Conservation (phyloP, 108 stramenopile species). For the Chaetoceros muelleri region DNA sequence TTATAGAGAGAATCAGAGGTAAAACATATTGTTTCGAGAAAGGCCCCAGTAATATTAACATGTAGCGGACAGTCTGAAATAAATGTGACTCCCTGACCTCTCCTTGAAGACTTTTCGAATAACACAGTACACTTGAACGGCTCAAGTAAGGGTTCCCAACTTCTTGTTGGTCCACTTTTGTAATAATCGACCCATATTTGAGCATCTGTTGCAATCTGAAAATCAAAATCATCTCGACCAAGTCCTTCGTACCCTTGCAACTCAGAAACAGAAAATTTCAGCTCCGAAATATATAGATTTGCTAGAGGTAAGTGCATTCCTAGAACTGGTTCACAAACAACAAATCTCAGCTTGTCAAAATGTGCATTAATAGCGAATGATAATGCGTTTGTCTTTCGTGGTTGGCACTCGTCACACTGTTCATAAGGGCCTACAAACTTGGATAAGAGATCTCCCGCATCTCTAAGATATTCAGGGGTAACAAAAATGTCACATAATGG, state of each 20-base stretch:
- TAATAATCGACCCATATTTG: conserved; percentile 88
- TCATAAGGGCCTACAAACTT: conserved; percentile 22
- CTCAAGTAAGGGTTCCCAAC: conserved; percentile 93
- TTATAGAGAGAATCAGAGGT: conserved; percentile 39
- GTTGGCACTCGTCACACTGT: conserved; percentile 9
- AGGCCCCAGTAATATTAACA: conserved; percentile 73
- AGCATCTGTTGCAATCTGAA: conserved; percentile 30
- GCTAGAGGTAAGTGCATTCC: conserved; percentile 50
- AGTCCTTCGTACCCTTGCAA: conserved; percentile 21
- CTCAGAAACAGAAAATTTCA: conserved; percentile 36
- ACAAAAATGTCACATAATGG: conserved; percentile 46
- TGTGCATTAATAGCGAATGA: conserved; percentile 36
- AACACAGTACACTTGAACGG: conserved; percentile 54
- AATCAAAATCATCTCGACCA: conserved; percentile 14
- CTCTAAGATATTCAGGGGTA: conserved; percentile 51
- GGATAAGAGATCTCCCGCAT: conserved; percentile 17
- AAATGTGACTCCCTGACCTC: conserved; percentile 64
- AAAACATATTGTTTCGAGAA: conserved; percentile 72
- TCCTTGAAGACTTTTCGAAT: conserved; percentile 43
- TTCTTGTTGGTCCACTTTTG: conserved; percentile 82
- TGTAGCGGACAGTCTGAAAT: conserved; percentile 69
- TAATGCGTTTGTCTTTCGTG: conserved; percentile 10
- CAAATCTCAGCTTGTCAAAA: conserved; percentile 37
- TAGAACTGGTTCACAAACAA: conserved; percentile 68
- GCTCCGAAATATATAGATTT: conserved; percentile 32